Conservation (phyloP, 441 rosid genomes). For the Pelargonium fulgidum region DNA sequence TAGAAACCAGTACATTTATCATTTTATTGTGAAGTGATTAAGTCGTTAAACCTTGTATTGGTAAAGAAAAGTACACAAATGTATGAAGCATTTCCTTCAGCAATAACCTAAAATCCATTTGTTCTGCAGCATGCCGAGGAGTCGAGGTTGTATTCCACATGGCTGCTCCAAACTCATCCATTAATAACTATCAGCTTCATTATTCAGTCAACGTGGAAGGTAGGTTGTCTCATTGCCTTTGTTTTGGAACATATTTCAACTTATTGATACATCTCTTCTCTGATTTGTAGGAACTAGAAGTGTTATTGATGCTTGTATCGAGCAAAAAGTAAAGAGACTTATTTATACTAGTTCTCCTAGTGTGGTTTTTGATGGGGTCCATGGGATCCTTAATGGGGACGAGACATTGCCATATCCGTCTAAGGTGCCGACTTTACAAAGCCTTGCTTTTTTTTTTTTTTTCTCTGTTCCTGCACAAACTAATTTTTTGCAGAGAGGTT, state of each 20-base stretch:
- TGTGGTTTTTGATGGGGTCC: constrained; percentile 76
- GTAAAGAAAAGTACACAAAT: not conserved
- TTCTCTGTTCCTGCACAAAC: not conserved
- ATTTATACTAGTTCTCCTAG: constrained; percentile 91
- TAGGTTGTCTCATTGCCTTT: constrained; percentile 18
- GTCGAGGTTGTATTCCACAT: constrained; percentile 81
- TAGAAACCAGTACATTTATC: not conserved
- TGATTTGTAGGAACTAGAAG: constrained; percentile 59
- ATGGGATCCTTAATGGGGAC: constrained; percentile 47
- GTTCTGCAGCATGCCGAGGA: constrained; percentile 53
- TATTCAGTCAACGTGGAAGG: constrained; percentile 86
- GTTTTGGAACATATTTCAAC: not conserved
- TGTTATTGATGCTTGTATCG: constrained; percentile 71
- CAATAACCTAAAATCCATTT: not conserved
- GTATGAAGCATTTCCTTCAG: not conserved
- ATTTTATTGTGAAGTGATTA: not conserved
- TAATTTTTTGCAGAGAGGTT: not conserved
- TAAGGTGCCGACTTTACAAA: constrained; percentile 36
- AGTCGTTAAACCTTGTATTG: not conserved
- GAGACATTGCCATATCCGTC: constrained; percentile 64
- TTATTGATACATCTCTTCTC: constrained; percentile 4
- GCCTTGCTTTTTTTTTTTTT: not conserved
- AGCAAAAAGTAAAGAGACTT: constrained; percentile 68
- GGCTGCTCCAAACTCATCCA: constrained; percentile 94
- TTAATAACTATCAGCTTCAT: constrained; percentile 67